Evolutionary conservation across 2,329 filamentous ascomycete species (phyloP), one percentile per base, ranked within the genome.

Genomic region (Phaeophleospora eucalypticola): DNA sequence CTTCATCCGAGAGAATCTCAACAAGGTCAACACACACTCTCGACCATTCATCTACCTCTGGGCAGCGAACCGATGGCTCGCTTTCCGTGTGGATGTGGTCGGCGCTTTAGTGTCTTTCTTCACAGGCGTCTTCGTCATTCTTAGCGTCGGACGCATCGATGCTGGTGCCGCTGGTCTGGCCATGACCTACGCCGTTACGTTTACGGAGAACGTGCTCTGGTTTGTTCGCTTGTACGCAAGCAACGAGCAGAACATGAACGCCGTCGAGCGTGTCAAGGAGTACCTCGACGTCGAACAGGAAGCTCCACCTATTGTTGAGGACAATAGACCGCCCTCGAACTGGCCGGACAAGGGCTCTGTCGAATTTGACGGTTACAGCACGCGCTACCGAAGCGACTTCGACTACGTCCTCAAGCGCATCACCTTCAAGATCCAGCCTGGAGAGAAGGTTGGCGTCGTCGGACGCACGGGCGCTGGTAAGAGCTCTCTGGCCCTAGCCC

Each of bases 221-320:
- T 83, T 97, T 45, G 90, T 98, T 21, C 84, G 93, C 38, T 77
- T 96, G 12, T 98, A 98, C 66, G 86, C 90, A 0, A 82, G 87
- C 64, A 96, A 97, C 62, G 93, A 98, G 71, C 93, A 98, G 69
- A 97, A 96, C 70, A 97, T 98, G 93, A 98, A 98, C 70, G 91
- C 91, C 2, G 90, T 97, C 40, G 93, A 98, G 71, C 87, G 93
- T 62, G 85, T 98, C 64, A 94, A 95, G 72, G 93, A 98, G 66
- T 98, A 97, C 64, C 79, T 97, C 29, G 89, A 97, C 36, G 87
- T 98, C 1, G 91, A 97, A 59, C 91, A 96, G 66, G 93, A 98
- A 70, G 90, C 93, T 1, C 75, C 79, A 0, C 77, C 87, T 1
- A 74, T 95, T 34, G 79, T 95, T 34, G 82, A 89, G 45, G 82